Base-by-base conservation (phyloP, 768 basidiomycete species). In the Crassisporium funariophilum region DNA sequence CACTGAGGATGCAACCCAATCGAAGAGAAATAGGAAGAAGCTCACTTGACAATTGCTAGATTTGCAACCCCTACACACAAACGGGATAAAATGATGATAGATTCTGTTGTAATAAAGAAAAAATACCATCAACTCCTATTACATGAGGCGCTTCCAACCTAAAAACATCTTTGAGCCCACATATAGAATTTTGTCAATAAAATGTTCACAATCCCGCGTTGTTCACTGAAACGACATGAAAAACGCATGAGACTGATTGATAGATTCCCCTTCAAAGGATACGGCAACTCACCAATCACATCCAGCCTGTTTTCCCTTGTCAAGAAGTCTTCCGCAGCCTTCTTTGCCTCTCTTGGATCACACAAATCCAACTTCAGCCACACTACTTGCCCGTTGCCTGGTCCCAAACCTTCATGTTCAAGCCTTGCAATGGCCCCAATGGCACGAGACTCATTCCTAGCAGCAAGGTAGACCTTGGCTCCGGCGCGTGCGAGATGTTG, bases 401-500 rank as follows among this genome's bases (percentile, higher is more conserved):
- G 66, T 4, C 54, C 70, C 15, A 79, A 52, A 0, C 76, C 79
- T 33, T 76, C 76, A 3, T 48, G 49, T 27, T 73, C 60, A 29
- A 86, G 62, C 22, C 65, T 58, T 19, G 63, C 66, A n/a, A 83
- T 76, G 2, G 81, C 81, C 5, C 58, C 73, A 16, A 60, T 67
- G 6, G 77, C 82, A 37, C 65, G 71, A 12, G 54, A 53, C 50
- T 77, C 74, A 50, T 68, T 72, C 13, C 82, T 72, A 5, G 79
- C 75, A 0, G 73, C 78, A 50, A 85, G 70, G 52, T 83, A 83
- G 5, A 84, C 78, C 53, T 78, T 83, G 4, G 82, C 81, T 12
- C 82, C 81, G 6, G 64, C 68, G 5, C 70, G 67, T 0, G 74
- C 79, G 15, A 86, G 74, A 50, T 75, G 72, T 41, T 72, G 68